Conservation (phyloP, 2,329 filamentous ascomycete species). For the Diaporthe ilicicola region DNA sequence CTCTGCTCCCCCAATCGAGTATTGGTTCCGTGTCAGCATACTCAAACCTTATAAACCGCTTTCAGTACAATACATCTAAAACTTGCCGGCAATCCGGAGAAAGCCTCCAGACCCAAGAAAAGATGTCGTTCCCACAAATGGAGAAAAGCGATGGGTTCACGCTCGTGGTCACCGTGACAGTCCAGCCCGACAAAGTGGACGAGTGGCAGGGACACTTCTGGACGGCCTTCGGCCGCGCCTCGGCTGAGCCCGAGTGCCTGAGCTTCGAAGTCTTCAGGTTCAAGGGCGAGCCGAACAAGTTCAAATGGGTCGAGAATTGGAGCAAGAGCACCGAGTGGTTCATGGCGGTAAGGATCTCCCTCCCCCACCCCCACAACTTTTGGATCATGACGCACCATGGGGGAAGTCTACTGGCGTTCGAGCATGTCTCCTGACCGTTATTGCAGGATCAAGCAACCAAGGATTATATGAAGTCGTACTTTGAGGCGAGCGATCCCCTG, state of each 20-base stretch:
- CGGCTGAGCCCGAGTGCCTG: slow-evolving; percentile 15
- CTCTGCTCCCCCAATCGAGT: background rate
- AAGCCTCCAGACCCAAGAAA: too few relatives aligned
- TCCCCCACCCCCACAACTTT: too few relatives aligned
- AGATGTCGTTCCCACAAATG: background rate
- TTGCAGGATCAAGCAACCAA: background rate
- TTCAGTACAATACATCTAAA: too few relatives aligned
- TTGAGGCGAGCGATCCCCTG: background rate
- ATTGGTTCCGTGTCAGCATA: background rate
- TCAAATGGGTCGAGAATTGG: slow-evolving; percentile 15
- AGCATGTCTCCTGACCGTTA: background rate
- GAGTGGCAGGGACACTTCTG: background rate
- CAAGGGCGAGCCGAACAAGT: background rate
- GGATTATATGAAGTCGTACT: slow-evolving; percentile 5
- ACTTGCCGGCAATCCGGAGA: too few relatives aligned
- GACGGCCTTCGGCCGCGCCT: background rate
- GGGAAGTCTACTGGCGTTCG: too few relatives aligned
- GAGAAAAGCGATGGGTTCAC: slow-evolving; percentile 3
- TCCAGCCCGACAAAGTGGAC: background rate
- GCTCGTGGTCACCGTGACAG: background rate
- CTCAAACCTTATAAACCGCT: background rate
- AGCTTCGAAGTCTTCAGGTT: slow-evolving; percentile 11
- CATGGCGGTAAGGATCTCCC: background rate
- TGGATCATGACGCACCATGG: too few relatives aligned
- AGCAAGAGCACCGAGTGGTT: slow-evolving; percentile 6